phyloP scores from a whole-genome alignment of 1,284 basidiomycete genomes.

The Psilocybe mexicana region DNA sequence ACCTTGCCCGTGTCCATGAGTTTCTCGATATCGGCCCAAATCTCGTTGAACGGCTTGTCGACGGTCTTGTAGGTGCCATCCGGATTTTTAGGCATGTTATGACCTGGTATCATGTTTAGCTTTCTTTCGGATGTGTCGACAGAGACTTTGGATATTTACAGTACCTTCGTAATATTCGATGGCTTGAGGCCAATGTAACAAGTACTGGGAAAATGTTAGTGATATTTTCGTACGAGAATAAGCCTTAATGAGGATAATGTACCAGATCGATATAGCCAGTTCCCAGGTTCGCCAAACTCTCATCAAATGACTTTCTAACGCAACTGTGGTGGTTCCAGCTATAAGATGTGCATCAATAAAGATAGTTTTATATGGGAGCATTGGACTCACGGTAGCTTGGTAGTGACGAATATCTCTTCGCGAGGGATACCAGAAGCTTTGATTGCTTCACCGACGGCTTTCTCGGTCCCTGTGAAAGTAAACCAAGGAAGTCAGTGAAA shows the following conservation, averaged over 20 bases:
- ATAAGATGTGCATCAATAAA: not conserved
- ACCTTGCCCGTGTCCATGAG: constrained; percentile 56
- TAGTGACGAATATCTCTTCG: constrained; percentile 52
- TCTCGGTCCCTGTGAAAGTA: not conserved
- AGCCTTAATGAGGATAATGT: constrained; percentile 35
- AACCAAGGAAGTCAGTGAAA: no score
- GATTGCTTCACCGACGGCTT: constrained; percentile 49
- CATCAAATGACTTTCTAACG: constrained; percentile 65
- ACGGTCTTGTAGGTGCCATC: constrained; percentile 42
- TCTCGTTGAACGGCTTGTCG: constrained; percentile 44
- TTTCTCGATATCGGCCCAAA: constrained; percentile 80
- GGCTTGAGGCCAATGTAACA: constrained; percentile 65
- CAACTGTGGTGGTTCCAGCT: constrained; percentile 53
- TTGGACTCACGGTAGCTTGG: constrained; percentile 39
- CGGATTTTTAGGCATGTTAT: constrained; percentile 40
- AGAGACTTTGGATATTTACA: not conserved
- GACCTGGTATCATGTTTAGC: constrained; percentile 65
- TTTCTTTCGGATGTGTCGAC: not conserved
- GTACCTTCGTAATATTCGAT: constrained; percentile 4
- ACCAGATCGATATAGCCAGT: constrained; percentile 76
- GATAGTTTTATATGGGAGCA: not conserved
- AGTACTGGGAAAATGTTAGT: constrained; percentile 58
- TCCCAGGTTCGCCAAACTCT: constrained; percentile 69
- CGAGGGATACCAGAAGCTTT: constrained; percentile 46
- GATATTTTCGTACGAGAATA: not conserved